Base-by-base conservation (phyloP, 345 rosid species). In the Gynandropsis gynandra region DNA sequence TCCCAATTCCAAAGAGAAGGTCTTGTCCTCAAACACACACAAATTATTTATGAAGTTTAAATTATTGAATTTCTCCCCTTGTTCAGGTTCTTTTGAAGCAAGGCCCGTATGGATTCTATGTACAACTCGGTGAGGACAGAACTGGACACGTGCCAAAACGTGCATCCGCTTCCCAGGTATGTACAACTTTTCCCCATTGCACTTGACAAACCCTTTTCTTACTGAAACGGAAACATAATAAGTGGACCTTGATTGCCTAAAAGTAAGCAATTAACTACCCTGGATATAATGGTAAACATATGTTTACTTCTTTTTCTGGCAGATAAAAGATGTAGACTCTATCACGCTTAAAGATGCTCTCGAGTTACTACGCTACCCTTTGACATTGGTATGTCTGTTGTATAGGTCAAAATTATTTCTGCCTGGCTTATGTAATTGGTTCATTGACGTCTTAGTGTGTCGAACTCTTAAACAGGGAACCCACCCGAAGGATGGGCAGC, bases 91-190 rank as follows among this genome's bases (percentile, higher is more conserved):
- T 92, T 55, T 68, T 92, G 52, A 92, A 85, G 80, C 80, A 69
- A 49, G 98, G 98, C 57, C 98, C 98, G 24, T 92, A 87, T 56
- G 98, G 98, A 66, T 48, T 44, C 70, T 87, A 92, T 57, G 75
- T 92, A 56, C 98, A 92, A 72, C 95, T 92, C 50, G 97, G 97
- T 29, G 97, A 92, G 58, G 88, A 87, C 62, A 85, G 75, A 64
- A 81, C 56, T 20, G 93, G 86, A 36, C 76, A 71, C 60, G 14
- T 63, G 24, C 97, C 97, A 52, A 75, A 87, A 79, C 76, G 98
- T 57, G 78, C 94, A 35, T 79, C 83, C 31, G 72, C 71, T 56
- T 57, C 89, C 66, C 94, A 82, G 64, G 98, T 92, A 76, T 38
- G 77, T 63, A 47, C 40, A n/a, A n/a, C 53, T 48, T 48, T 52